These are phyloP conservation scores for Rhododendron vialii DNA, from an alignment of 148 eudicot species.

Conservation along the genomic window DNA sequence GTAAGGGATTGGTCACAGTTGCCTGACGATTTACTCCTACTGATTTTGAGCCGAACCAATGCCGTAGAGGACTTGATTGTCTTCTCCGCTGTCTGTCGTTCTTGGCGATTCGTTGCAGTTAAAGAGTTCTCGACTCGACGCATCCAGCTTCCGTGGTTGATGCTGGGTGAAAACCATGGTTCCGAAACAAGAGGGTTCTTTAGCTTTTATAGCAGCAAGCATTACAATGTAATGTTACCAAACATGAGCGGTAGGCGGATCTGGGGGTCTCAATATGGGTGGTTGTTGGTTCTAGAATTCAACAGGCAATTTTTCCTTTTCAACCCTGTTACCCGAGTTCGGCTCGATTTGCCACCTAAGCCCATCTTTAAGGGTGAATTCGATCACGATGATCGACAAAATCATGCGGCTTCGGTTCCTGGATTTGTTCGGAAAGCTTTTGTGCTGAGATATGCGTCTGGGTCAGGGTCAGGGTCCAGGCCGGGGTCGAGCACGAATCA, in stretches of 20 bases:
- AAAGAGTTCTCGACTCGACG: conserved; percentile 9
- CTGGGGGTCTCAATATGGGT: conserved; percentile 18
- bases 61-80: conserved; percentile 15
- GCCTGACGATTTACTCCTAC: conserved; percentile 16
- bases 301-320: conserved; percentile 13
- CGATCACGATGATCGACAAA: conserved; percentile 17
- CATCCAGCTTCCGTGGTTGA: conserved; percentile 16
- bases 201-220: not conserved
- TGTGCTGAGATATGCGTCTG: conserved; percentile 8
- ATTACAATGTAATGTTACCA: conserved; percentile 4
- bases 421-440: conserved; percentile 17
- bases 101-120: conserved; percentile 16
- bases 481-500: not conserved
- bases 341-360: conserved; percentile 16
- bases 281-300: conserved; percentile 4
- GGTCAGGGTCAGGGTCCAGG: not conserved
- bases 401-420: conserved; percentile 11
- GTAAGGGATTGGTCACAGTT: conserved; percentile 13
- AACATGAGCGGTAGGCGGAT: conserved; percentile 6
- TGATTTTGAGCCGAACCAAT: conserved; percentile 12
- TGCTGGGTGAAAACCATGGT: conserved; percentile 11
- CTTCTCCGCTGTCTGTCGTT: conserved; percentile 9
- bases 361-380: conserved; percentile 16
- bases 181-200: conserved; percentile 11
- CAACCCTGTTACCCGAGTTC: conserved; percentile 13